Evolutionary conservation across 2,329 filamentous ascomycete genomes (phyloP).

Genomic region (Aspergillus eucalypticola): DNA sequence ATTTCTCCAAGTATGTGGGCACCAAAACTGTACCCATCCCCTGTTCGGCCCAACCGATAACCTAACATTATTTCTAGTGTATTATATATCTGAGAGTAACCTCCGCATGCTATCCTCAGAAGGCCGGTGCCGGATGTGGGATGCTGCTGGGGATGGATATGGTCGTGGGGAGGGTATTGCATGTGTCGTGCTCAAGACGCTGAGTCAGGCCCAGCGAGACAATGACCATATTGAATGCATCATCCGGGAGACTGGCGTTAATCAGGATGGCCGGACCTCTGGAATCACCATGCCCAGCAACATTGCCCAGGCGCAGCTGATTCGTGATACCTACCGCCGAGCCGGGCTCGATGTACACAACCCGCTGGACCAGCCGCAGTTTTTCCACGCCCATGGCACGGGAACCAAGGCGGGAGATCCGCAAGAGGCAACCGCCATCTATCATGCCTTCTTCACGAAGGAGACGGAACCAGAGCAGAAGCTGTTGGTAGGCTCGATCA

Average conservation of each 20-base stretch:
- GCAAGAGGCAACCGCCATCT: background rate
- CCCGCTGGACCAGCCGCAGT: constrained; percentile 8
- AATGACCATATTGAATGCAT: constrained; percentile 43
- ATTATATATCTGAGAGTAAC: background rate
- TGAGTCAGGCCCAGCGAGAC: constrained; percentile 48
- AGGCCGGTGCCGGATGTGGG: constrained; percentile 51
- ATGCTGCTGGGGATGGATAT: constrained; percentile 48
- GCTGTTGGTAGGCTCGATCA: background rate
- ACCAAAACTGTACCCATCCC: background rate
- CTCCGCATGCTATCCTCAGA: constrained; percentile 24
- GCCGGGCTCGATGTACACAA: constrained; percentile 9
- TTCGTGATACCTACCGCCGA: constrained; percentile 1
- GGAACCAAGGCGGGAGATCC: background rate
- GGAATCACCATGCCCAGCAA: background rate
- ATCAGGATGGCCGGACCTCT: constrained; percentile 25
- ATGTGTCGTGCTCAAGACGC: constrained; percentile 51
- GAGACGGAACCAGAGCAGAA: background rate
- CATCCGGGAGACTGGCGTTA: constrained; percentile 29
- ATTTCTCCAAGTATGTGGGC: constrained; percentile 22
- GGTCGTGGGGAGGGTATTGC: constrained; percentile 54
- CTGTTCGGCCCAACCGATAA: too few relatives aligned
- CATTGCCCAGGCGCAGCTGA: background rate
- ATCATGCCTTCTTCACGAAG: background rate
- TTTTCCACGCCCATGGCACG: constrained; percentile 9
- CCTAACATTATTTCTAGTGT: background rate